Evolutionary conservation across 768 basidiomycete genomes (phyloP), one percentile per base, ranked within the genome.

Genomic region (Mycena maculata): DNA sequence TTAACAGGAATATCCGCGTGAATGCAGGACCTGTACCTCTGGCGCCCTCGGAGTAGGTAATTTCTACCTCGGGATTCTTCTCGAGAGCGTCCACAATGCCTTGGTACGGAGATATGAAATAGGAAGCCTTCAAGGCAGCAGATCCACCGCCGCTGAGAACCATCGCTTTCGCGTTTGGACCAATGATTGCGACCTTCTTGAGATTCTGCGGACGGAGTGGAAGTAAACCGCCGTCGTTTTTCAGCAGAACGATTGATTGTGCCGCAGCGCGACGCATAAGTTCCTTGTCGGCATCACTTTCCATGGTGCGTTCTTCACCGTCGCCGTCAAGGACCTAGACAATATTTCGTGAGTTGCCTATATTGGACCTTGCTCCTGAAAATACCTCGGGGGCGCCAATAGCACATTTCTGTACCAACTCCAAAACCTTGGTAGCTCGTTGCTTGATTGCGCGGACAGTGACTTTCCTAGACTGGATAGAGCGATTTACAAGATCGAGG

Each of bases 181-280:
- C 93, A 33, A 95, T 83, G 53, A 95, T 87, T 0, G 92, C 92
- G 39, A 94, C 80, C 76, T 89, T 93, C 77, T 87, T 90, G 56
- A 92, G 69, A 16, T 75, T 78, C 49, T 73, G 61, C 0, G 84
- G 78, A 28, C 81, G 78, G 8, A 92, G 79, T 2, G 91, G 91
- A 13, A 88, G 84, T 27, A 90, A 48, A 20, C 76, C 76, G 50
- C 77, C 74, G 5, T 89, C 83, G 73, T 94, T 95, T 82, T 92
- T 92, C 60, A 94, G 79, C 31, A 95, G 82, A 23, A 94, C 92
- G 65, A 94, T 90, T 0, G 88, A 85, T 73, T 90, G 85, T 4
- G 85, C 85, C 1, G 90, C 92, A n/a, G 91, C 81, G 55, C 82
- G 82, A 47, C 88, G 86, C 85, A 93, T 86, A 54, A 94, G 84